These are phyloP conservation scores for Ustilago vetiveriae DNA, from an alignment of 1,284 basidiomycete genomes.

Conservation along the genomic window DNA sequence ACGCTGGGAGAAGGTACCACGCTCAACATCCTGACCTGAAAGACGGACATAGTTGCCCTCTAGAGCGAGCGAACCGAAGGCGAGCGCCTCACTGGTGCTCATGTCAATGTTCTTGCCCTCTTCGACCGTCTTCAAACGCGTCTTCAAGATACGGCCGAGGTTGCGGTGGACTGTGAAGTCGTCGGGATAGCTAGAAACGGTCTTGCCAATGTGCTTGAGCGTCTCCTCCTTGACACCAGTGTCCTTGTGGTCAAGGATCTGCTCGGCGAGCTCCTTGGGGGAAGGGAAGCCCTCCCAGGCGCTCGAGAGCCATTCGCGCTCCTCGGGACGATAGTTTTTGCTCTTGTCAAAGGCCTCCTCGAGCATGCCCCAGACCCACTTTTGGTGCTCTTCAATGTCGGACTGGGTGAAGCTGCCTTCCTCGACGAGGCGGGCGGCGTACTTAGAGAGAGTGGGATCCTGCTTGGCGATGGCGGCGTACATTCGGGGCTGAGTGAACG, in stretches of 20 bases:
- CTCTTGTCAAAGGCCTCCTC: conserved; percentile 89
- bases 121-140: conserved; percentile 86
- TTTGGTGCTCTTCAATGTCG: conserved; percentile 97
- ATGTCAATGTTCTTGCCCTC: conserved; percentile 95
- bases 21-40: conserved; percentile 98
- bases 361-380: conserved; percentile 99
- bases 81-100: conserved; percentile 98
- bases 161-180: conserved; percentile 90
- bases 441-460: conserved; percentile 88
- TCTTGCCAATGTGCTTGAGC: conserved; percentile 86
- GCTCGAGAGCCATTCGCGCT: conserved; percentile 90
- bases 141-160: conserved; percentile 88
- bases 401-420: conserved; percentile 94
- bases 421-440: conserved; percentile 87
- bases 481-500: conserved; percentile 99
- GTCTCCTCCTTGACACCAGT: conserved; percentile 83
- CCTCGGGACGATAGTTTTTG: conserved; percentile 87
- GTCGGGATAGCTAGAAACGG: conserved; percentile 83
- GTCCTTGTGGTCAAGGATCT: conserved; percentile 84
- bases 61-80: conserved; percentile 89
- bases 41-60: conserved; percentile 95
- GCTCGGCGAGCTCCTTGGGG: conserved; percentile 92
- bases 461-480: conserved; percentile 97
- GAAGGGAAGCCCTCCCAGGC: conserved; percentile 99
- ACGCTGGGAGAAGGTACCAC: conserved; percentile 99